phyloP scores from a whole-genome alignment of 192 early-diverging fungal genomes.

The Podila verticillata region DNA sequence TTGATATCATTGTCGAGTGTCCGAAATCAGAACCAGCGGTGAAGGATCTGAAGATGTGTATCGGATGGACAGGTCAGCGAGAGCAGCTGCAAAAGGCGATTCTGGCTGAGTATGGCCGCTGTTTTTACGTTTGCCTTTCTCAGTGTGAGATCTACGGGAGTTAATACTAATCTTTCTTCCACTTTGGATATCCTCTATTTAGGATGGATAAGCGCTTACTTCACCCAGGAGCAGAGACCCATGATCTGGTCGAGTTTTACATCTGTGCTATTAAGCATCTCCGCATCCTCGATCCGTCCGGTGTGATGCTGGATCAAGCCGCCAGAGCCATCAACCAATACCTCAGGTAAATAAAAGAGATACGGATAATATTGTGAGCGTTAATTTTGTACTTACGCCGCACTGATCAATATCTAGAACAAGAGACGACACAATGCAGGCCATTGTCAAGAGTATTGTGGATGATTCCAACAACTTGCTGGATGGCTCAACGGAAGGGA shows the following conservation, averaged over 20 bases:
- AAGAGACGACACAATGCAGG: conserved; percentile 72
- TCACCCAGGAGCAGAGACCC: conserved; percentile 78
- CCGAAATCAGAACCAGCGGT: conserved; percentile 71
- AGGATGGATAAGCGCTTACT: conserved; percentile 67
- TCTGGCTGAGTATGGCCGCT: conserved; percentile 32
- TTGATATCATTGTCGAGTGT: conserved; percentile 78
- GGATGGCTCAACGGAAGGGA: conserved; percentile 54
- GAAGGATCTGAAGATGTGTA: conserved; percentile 65
- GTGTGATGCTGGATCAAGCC: conserved; percentile 71
- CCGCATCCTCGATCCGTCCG: conserved; percentile 72
- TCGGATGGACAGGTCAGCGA: conserved; percentile 43
- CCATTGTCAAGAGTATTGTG: conserved; percentile 73
- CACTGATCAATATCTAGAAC: conserved; percentile 28
- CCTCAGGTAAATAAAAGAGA: conserved; percentile 45
- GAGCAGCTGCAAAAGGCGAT: conserved; percentile 41
- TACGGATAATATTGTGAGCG: too few species aligned
- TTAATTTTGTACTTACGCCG: too few species aligned
- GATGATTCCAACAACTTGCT: conserved; percentile 65
- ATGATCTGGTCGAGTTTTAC: conserved; percentile 76
- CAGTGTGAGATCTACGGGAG: neutral
- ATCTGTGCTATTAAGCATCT: conserved; percentile 76
- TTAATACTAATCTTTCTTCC: neutral
- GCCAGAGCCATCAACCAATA: conserved; percentile 68
- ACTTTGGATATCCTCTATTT: neutral
- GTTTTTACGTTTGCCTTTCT: neutral